Evolutionary conservation across 768 basidiomycete species (phyloP).

Genomic region (Lentinula raphanica): DNA sequence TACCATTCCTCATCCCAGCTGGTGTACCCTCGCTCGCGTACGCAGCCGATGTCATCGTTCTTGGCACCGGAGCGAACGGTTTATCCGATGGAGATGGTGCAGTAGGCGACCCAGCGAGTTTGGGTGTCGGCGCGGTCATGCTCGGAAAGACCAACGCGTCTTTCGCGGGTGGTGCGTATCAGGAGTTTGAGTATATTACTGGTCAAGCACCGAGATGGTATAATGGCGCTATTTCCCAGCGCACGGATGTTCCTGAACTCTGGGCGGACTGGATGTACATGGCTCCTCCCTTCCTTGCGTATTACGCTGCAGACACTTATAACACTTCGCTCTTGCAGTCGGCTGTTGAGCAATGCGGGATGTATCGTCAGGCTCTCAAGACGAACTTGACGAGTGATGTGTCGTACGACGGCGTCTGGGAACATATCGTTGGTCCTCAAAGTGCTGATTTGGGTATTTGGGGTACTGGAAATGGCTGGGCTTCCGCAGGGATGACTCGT

Average conservation of each 20-base stretch:
- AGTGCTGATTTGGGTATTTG: conserved; percentile 35
- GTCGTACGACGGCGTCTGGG: conserved; percentile 10
- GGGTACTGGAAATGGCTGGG: conserved; percentile 67
- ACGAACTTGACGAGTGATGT: conserved; percentile 4
- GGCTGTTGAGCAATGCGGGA: conserved; percentile 32
- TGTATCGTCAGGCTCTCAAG: conserved; percentile 39
- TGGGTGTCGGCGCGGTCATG: conserved; percentile 39
- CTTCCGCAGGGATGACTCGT: conserved; percentile 61
- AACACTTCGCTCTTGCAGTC: conserved; percentile 31
- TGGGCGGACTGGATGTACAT: conserved; percentile 55
- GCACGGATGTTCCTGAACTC: conserved; percentile 41
- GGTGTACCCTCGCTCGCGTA: conserved; percentile 17
- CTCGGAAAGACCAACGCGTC: conserved; percentile 26
- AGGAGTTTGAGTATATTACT: conserved; percentile 39
- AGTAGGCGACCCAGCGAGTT: conserved; percentile 52
- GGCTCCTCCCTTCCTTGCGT: conserved; percentile 48
- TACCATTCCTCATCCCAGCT: conserved; percentile 9
- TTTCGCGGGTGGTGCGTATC: conserved; percentile 25
- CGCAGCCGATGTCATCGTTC: conserved; percentile 15
- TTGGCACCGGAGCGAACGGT: conserved; percentile 19
- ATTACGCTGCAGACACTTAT: conserved; percentile 34
- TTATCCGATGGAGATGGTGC: conserved; percentile 39
- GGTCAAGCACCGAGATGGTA: conserved; percentile 32
- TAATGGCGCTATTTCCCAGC: conserved; percentile 53
- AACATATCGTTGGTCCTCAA: conserved; percentile 35